Evolutionary conservation across 148 eudicot species (phyloP).

Genomic region (Silene conica): DNA sequence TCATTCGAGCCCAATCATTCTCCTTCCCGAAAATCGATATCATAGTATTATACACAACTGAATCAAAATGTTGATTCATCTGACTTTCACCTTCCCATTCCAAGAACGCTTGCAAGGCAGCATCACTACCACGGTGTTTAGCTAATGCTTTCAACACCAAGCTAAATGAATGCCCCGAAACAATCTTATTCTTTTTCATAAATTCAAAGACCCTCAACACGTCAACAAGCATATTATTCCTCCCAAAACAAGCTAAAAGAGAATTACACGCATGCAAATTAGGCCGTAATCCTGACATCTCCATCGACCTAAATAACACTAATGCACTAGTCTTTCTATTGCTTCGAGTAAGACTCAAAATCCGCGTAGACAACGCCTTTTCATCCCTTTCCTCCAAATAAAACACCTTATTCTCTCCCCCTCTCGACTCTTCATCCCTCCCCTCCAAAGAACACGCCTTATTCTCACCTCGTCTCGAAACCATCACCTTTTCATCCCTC

Average conservation of each 20-base stretch:
- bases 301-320: conserved; percentile 56
- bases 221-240: conserved; percentile 46
- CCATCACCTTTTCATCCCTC: conserved; percentile 37
- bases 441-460: conserved; percentile 50
- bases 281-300: conserved; percentile 37
- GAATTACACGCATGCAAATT: conserved; percentile 62
- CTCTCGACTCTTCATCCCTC: conserved; percentile 39
- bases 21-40: conserved; percentile 47
- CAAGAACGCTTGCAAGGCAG: conserved; percentile 43
- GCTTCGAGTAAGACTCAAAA: conserved; percentile 50
- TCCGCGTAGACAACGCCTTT: conserved; percentile 39
- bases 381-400: conserved; percentile 65
- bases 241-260: conserved; percentile 51
- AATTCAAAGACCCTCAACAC: conserved; percentile 43
- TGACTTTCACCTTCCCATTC: conserved; percentile 33
- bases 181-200: conserved; percentile 39
- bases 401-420: conserved; percentile 26
- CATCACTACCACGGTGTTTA: conserved; percentile 31
- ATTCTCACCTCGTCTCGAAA: conserved; percentile 19
- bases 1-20: conserved; percentile 47
- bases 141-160: conserved; percentile 58
- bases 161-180: conserved; percentile 56
- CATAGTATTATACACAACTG: conserved; percentile 57
- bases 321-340: conserved; percentile 53
- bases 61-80: conserved; percentile 40